These are phyloP conservation scores for Carex parvula DNA, from an alignment of 176 grass and related monocot genomes.

Conservation along the genomic window DNA sequence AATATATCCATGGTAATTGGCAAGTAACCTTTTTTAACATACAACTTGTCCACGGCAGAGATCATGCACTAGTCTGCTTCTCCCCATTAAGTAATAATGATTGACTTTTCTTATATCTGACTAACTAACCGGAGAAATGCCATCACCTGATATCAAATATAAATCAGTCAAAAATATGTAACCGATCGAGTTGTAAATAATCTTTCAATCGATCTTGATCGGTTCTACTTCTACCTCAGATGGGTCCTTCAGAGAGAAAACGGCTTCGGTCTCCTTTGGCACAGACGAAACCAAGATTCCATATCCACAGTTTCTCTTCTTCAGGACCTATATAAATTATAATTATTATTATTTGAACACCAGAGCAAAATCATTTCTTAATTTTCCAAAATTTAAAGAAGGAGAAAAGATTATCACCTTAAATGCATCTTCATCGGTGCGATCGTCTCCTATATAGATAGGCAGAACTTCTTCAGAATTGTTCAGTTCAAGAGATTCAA, in stretches of 20 bases:
- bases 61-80: background rate
- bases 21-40: background rate
- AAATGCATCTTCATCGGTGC: constrained; percentile 94
- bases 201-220: background rate
- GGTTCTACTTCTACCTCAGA: constrained; percentile 47
- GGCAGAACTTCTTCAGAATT: constrained; percentile 57
- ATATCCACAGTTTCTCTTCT: constrained; percentile 48
- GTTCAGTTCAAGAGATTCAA: constrained; percentile 56
- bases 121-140: constrained; percentile 61
- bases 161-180: background rate
- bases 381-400: constrained; percentile 3
- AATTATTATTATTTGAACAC: background rate
- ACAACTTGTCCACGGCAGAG: background rate
- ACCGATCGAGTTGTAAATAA: background rate
- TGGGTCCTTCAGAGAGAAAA: constrained; percentile 86
- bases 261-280: constrained; percentile 70
- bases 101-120: constrained; percentile 64
- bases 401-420: constrained; percentile 42
- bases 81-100: constrained; percentile 1
- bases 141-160: constrained; percentile 49
- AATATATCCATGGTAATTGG: background rate
- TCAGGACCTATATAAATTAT: constrained; percentile 42
- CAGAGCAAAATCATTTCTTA: background rate
- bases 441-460: constrained; percentile 93
- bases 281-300: constrained; percentile 76